Evolutionary conservation across 1,284 basidiomycete genomes (phyloP).

Genomic region (Malassezia psittaci): DNA sequence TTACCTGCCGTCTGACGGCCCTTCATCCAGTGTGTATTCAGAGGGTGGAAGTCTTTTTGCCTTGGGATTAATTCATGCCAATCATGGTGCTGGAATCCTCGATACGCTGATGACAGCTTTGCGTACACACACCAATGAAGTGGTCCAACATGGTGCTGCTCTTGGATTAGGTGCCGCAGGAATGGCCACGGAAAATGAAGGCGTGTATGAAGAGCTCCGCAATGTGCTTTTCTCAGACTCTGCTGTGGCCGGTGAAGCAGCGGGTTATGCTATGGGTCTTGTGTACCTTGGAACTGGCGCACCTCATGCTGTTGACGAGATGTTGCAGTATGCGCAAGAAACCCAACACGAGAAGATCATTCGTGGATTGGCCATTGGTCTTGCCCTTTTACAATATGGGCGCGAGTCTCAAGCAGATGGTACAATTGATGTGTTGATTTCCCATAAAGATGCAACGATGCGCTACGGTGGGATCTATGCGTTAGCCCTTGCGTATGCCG

Average conservation of each 20-base stretch:
- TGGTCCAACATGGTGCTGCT: constrained; percentile 47
- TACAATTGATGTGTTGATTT: constrained; percentile 42
- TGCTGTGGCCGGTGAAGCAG: constrained; percentile 44
- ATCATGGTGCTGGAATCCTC: constrained; percentile 45
- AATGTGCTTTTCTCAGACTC: constrained; percentile 46
- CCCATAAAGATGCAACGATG: constrained; percentile 45
- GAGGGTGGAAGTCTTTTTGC: constrained; percentile 46
- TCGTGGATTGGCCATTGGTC: constrained; percentile 45
- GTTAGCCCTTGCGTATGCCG: constrained; percentile 47
- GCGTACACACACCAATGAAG: constrained; percentile 43
- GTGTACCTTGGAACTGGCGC: constrained; percentile 46
- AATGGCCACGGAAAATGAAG: constrained; percentile 47
- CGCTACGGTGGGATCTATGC: constrained; percentile 47
- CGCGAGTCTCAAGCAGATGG: constrained; percentile 40
- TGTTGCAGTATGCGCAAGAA: constrained; percentile 48
- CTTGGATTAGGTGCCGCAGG: constrained; percentile 46
- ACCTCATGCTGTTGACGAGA: constrained; percentile 44
- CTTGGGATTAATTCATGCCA: constrained; percentile 46
- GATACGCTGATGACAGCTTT: constrained; percentile 43
- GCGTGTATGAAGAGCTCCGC: constrained; percentile 45
- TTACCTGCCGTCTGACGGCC: constrained; percentile 41
- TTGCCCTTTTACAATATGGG: constrained; percentile 47
- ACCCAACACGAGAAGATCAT: constrained; percentile 49
- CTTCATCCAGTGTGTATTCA: constrained; percentile 41
- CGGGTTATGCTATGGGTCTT: constrained; percentile 47